Base-by-base conservation (phyloP, 2,329 filamentous ascomycete genomes). In the Alternaria consortialis region DNA sequence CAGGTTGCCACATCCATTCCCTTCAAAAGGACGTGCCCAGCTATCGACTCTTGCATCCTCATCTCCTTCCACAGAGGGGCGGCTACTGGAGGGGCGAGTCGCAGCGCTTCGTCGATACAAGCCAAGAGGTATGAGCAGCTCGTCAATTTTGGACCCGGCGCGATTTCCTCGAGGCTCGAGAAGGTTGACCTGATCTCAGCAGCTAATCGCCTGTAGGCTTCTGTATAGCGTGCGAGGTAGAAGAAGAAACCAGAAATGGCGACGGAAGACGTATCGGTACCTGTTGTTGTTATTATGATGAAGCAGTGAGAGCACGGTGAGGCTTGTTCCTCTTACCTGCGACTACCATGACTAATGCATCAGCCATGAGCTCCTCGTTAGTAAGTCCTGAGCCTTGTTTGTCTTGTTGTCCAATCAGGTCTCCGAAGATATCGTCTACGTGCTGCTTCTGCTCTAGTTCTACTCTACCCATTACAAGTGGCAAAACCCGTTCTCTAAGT, bases 221-320 rank as follows among this genome's bases (percentile, higher is more conserved):
- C 52, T 5, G 74, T 68, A 52, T 80, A 69, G 11, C 73, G 72
- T 7, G 75, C 59, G 12, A 81, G 71, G 66, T 81, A 80, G 66
- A 77, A 79, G 58, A 80, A 68, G 4, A 64, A 65, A 29, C 69
- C 68, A 11, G 68, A 37, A 8, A 76, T 43, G 29, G 70, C 66
- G 29, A 72, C 74, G 4, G 74, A 72, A 2, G 74, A 73, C 3
- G 78, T 80, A 48, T 80, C 79, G n/a, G 37, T 20, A 20, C 37
- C 37, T 39, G 37, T 11, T 9, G 65, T 65, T 13, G 70, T 81
- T n/a, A 34, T 11, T n/a, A 36, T 9, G 36, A 13, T 34, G 11
- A 13, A 8, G 13, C 5, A 15, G 7, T 15, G 34, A 12, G 31
- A 13, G 25, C n/a, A 54, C 15, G 6, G 27, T 13, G 8, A n/a